A percentile compares a stretch with the other conserved stretches of the same genome.
Conservation (phyloP, 164 flowering plant genomes). For the Nymphaea thermarum region DNA sequence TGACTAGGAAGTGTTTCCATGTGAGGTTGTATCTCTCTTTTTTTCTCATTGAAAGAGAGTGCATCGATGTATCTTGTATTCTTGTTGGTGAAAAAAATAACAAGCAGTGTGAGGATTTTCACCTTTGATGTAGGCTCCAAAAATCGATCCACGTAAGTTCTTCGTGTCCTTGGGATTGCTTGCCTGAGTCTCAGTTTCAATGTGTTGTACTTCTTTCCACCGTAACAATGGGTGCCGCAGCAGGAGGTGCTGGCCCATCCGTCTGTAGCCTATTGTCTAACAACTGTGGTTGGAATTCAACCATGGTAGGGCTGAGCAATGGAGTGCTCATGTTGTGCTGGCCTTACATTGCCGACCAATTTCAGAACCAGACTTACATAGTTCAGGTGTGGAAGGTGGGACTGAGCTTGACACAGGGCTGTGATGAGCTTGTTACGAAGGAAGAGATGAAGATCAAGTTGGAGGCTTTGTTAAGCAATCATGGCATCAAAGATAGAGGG, state of each 20-base stretch:
- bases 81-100: no score
- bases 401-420: constrained; percentile 1
- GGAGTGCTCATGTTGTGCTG: constrained; percentile 13
- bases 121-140: no score
- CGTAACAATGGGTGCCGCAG: constrained; percentile 10
- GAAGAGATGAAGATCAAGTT: constrained; percentile 7
- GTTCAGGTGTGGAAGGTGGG: no score
- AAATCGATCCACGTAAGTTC: no score
- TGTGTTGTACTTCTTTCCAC: no score
- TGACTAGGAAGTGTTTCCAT: no score
- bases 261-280: constrained; percentile 3
- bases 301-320: constrained; percentile 9
- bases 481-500: constrained; percentile 13
- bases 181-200: no score
- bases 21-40: no score
- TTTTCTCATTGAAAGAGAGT: no score
- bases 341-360: constrained; percentile 13
- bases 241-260: constrained; percentile 8
- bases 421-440: constrained; percentile 8
- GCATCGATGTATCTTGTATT: no score
- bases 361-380: constrained; percentile 5
- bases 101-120: no score
- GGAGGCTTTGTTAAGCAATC: constrained; percentile 7
- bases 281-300: constrained; percentile 15
- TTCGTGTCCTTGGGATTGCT: constrained; percentile 6